Evolutionary conservation across 2,329 filamentous ascomycete species (phyloP), one percentile per base, ranked within the genome.

Genomic region (Trichoderma lentiforme): DNA sequence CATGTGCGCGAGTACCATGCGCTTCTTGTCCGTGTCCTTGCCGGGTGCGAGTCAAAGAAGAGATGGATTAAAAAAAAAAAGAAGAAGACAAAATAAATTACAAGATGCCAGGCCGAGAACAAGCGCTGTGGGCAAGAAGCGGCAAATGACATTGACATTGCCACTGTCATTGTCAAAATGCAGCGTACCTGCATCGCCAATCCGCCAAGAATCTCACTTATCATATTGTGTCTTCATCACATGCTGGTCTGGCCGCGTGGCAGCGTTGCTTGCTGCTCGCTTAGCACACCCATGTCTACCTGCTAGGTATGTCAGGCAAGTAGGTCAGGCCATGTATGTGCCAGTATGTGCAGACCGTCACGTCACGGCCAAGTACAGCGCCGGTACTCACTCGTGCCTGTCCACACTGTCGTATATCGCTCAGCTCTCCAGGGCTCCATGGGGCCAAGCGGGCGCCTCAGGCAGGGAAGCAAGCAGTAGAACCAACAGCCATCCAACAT

Each of bases 231-330:
- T 67, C 30, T 56, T 39, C 64, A 58, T 67, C 64, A 67, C 64
- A 67, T 67, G 51, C 30, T 67, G 51, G n/a, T 18, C 51, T 30
- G 64, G 64, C 64, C 64, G 64, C 64, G 64, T 67, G 64, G 64
- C 47, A 28, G 28, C 63, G 26, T 21, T 56, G 51, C 24, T 64
- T 56, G 51, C 24, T 64, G 62, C 62, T 67, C 64, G 64, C 64
- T 67, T 67, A 67, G 26, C 64, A 30, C 64, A 32, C 43, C 47
- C 43, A 21, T 21, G 43, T 47, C 43, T 47, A 18, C 7, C 7
- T 18, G 1, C 6, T n/a, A 43, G 39, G 32, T n/a, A 53, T 24
- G 47, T 24, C 47, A 53, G 8, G 43, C 39, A 43, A 4, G 15
- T 21, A 24, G 15, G 39, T 43, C 47, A 53, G n/a, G 47, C 21